Conservation (phyloP, 805 yeast species). For the Phaffomyces opuntiae region DNA sequence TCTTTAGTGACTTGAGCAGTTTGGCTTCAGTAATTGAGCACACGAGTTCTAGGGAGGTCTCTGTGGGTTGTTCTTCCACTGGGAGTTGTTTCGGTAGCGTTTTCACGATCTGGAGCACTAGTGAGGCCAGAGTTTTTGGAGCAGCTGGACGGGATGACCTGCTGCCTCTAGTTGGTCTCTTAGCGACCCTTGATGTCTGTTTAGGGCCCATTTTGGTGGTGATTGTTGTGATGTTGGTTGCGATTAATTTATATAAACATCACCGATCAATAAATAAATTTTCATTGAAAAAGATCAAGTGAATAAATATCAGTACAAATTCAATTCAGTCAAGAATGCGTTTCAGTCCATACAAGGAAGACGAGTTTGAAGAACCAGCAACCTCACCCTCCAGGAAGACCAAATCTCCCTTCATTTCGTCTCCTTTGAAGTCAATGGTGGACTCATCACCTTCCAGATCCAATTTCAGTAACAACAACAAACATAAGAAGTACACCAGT, state of each 20-base stretch:
- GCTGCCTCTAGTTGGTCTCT: neutral
- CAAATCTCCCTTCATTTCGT: conserved; percentile 7
- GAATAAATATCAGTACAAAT: too few relatives aligned
- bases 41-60: neutral
- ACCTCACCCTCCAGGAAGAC: too few relatives aligned
- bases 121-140: neutral
- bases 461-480: neutral
- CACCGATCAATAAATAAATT: too few relatives aligned
- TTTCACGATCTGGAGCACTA: neutral
- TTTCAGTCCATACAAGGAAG: conserved; percentile 13
- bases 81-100: neutral
- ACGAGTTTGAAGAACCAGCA: conserved; percentile 1
- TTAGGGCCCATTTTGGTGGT: neutral
- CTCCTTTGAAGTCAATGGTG: conserved; percentile 16
- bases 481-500: neutral
- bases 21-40: conserved; percentile 1
- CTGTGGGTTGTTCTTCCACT: neutral
- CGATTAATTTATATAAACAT: too few relatives aligned
- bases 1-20: neutral
- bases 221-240: too few relatives aligned
- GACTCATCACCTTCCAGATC: conserved; percentile 7
- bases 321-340: conserved; percentile 5
- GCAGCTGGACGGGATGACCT: neutral
- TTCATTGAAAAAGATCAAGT: too few relatives aligned
- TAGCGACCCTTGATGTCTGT: neutral